Percentiles rank a stretch among this genome's conserved stretches.
These are phyloP conservation scores for Stephanodiscus minutulus DNA, from an alignment of 108 stramenopile species.

Conservation along the genomic window DNA sequence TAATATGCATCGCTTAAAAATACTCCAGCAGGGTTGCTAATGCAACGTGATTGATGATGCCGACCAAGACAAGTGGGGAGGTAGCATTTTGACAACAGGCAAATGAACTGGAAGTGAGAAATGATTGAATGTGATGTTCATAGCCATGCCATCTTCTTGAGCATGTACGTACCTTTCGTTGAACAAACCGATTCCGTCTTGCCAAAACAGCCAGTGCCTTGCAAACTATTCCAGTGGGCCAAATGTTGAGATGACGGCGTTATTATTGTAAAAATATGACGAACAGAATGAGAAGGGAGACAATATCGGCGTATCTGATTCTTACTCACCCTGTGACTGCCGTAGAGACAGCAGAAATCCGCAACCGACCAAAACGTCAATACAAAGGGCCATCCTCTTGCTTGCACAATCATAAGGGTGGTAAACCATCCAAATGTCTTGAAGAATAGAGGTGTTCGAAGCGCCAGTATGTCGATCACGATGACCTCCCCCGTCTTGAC, in stretches of 20 bases:
- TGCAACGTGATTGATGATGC: neutral
- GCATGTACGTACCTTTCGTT: conserved; percentile 16
- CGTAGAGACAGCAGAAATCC: conserved; percentile 43
- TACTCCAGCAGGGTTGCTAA: conserved; percentile 52
- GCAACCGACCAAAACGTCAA: conserved; percentile 29
- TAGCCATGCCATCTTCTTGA: neutral
- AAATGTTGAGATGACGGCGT: neutral
- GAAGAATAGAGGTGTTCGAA: conserved; percentile 46
- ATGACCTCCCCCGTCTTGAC: conserved; percentile 45
- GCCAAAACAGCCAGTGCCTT: conserved; percentile 64
- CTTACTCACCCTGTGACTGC: conserved; percentile 15
- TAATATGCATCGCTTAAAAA: conserved; percentile 31
- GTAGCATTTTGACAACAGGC: neutral
- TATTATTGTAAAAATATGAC: neutral
- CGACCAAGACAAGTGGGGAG: too few relatives aligned
- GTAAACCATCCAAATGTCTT: conserved; percentile 51
- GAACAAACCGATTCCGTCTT: conserved; percentile 45
- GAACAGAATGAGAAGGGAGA: neutral
- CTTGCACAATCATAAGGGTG: conserved; percentile 63
- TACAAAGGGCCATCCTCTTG: conserved; percentile 56
- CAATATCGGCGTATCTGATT: neutral
- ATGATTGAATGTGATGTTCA: neutral
- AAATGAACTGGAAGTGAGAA: neutral
- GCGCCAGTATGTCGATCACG: conserved; percentile 53
- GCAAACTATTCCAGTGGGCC: conserved; percentile 16